Base-by-base conservation (phyloP, 2,329 filamentous ascomycete species). In the Dactylellina drechsleri region DNA sequence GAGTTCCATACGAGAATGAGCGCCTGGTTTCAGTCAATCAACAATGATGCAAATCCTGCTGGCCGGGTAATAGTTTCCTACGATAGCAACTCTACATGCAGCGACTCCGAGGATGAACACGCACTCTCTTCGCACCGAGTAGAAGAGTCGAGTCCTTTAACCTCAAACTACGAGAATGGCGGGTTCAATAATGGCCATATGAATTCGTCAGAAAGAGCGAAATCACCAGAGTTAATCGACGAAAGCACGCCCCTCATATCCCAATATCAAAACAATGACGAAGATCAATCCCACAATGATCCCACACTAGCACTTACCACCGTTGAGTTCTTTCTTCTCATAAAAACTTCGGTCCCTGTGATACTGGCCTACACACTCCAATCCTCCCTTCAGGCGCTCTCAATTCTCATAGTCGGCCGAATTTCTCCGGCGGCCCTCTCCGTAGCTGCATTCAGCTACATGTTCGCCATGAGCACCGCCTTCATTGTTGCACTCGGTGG, bases 381-480 rank as follows among this genome's bases (percentile, higher is more conserved):
- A 76, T 96, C 94, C 81, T 93, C 90, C 4, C 84, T 96, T 0
- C 92, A 96, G 80, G 96, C 92, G 0, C 81, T 91, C 0, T 95
- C 92, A 0, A 91, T 96, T 3, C 83, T 96, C 53, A 89, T 96
- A 43, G 92, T 92, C 2, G 92, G 92, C 8, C 88, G 91, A 1
- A 83, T 92, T 0, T 93, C 91, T 0, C 90, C 92, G 0, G 90
- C 95, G 81, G 89, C 92, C 1, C 83, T 96, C 5, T 91, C 92
- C 0, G 91, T 90, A 0, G 90, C 92, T 0, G 92, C 92, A 0
- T 96, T 96, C 79, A 91, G 91, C 1, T 94, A 95, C 84, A 96
- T 96, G 92, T 96, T 96, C 78, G 92, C 92, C 65, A 93, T 94
- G 91, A 89, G 91, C 20, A 92, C 92, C 0, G 92, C 89, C 0